Evolutionary conservation across 495 filamentous ascomycete species (phyloP), one percentile per base, ranked within the genome.

Genomic region (Penicillium silybi): DNA sequence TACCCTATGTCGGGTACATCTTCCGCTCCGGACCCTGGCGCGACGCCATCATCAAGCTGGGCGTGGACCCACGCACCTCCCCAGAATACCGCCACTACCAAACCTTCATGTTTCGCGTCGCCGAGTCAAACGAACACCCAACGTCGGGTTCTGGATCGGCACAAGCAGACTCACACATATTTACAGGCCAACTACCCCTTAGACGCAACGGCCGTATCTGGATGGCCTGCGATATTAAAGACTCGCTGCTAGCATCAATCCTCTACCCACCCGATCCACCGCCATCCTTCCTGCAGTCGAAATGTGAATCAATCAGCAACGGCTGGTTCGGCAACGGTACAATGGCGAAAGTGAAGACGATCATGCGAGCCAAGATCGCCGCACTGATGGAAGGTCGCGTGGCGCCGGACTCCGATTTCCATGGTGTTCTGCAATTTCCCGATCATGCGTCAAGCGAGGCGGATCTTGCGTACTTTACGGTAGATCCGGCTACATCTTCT

Each of bases 141-240:
- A n/a, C n/a, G n/a, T 32, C 29, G 2, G 29, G 9, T 13, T 11
- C 46, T 48, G 46, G 53, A 13, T 26, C 60, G 8, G 40, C 18
- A 52, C 53, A 48, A 20, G 53, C 27, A 27, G 67, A 73, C 44
- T 81, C 74, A 34, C 93, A 97, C 69, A 65, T 92, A 16, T 98
- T 96, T 67, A 86, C 92, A 41, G 92, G 93, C 34, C 66, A 80
- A 38, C 70, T 63, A 3, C 74, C 73, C 0, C 72, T 91, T 23
- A 77, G 78, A 9, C 71, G 75, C 5, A 89, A 93, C 61, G 91
- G 91, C 2, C 88, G 90, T 41, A 83, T 90, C 50, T 98, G 89
- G 86, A 93, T 97, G 75, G 77, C 92, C 26, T 95, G 92, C 70
- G 93, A 98, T 65, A 86, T 98, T 50, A 83, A 80, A 0, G 92